Percentiles rank a stretch among this genome's conserved stretches.
phyloP scores from a whole-genome alignment of 768 basidiomycete genomes.

The Leccinum boreale region DNA sequence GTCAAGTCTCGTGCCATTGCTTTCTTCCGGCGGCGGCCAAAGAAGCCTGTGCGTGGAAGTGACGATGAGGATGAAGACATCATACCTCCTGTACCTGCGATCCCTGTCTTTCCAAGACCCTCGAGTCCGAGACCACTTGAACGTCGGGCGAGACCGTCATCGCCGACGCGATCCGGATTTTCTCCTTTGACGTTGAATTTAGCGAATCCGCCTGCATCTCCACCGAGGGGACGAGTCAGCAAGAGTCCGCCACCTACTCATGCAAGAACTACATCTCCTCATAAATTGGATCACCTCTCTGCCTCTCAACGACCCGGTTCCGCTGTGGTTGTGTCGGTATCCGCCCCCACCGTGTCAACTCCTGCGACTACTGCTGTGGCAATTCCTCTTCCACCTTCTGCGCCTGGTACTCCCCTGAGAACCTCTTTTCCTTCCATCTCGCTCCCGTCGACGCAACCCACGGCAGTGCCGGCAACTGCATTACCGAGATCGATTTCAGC shows the following conservation, averaged over 20 bases:
- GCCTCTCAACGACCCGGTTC: slow-evolving; percentile 9
- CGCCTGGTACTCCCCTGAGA: slow-evolving; percentile 20
- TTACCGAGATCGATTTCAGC: slow-evolving; percentile 7
- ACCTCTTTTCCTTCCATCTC: slow-evolving; percentile 6
- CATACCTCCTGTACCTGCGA: slow-evolving; percentile 32
- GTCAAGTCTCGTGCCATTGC: slow-evolving; percentile 32
- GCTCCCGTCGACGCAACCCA: not conserved
- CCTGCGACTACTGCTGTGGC: slow-evolving; percentile 4
- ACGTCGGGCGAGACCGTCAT: slow-evolving; percentile 22
- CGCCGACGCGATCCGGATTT: slow-evolving; percentile 29
- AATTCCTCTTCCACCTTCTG: slow-evolving; percentile 16
- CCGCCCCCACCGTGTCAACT: slow-evolving; percentile 2
- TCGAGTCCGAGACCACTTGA: slow-evolving; percentile 30
- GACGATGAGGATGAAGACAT: slow-evolving; percentile 31
- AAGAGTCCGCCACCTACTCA: slow-evolving; percentile 28
- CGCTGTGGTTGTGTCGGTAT: slow-evolving; percentile 4
- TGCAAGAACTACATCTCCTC: slow-evolving; percentile 5
- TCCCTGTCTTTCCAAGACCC: slow-evolving; percentile 24
- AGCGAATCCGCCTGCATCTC: slow-evolving; percentile 18
- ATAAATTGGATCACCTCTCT: slow-evolving; percentile 8
- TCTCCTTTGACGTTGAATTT: slow-evolving; percentile 25
- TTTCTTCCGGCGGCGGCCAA: slow-evolving; percentile 32
- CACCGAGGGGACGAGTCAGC: slow-evolving; percentile 18
- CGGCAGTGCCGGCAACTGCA: not conserved
- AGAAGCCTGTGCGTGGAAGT: slow-evolving; percentile 22